Base-by-base conservation (phyloP, 768 basidiomycete species). In the Pleurotus ostreatus region DNA sequence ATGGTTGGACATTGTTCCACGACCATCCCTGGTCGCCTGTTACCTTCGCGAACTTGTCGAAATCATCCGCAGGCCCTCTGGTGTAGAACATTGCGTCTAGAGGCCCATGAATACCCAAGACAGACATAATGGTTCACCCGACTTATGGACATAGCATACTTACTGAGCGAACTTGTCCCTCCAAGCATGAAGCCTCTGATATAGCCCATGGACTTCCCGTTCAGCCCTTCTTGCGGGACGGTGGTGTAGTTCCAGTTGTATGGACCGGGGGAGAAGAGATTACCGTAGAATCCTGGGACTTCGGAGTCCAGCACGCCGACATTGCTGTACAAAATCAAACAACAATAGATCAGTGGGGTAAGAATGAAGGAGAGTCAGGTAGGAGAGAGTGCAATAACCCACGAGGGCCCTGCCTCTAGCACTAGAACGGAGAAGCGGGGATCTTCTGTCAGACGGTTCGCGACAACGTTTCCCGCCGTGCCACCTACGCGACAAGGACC, bases 21-120 rank as follows among this genome's bases (percentile, higher is more conserved):
- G 65, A 64, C 68, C 68, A 70, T 5, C 68, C 68, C 22, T 37
- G 26, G 49, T 70, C 68, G 1, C 62, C 64, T 2, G 68, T 61
- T 38, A 67, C 45, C 0, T 23, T 46, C 0, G 68, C 66, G 34
- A 30, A 66, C 1, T 61, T 64, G 30, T 69, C 61, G 22, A 43
- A 70, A 41, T 70, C 68, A 5, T 68, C 66, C 8, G 58, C 45
- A 1, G 62, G 57, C 3, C 68, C 68, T 22, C 68, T 61, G 6
- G 65, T 66, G 37, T 63, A 68, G 3, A 51, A 54, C 66, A 70
- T 44, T 1, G 13, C 20, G 61, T 64, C 63, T 63, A 18, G 55
- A 59, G 68, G 69, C 11, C 40, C 43, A 53, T 68, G 65, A 66
- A 16, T n/a, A 40, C 8, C 23, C 25, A 43, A 34, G 22, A n/a